Conservation (phyloP, 495 filamentous ascomycete genomes). For the Acidiella bohemica region DNA sequence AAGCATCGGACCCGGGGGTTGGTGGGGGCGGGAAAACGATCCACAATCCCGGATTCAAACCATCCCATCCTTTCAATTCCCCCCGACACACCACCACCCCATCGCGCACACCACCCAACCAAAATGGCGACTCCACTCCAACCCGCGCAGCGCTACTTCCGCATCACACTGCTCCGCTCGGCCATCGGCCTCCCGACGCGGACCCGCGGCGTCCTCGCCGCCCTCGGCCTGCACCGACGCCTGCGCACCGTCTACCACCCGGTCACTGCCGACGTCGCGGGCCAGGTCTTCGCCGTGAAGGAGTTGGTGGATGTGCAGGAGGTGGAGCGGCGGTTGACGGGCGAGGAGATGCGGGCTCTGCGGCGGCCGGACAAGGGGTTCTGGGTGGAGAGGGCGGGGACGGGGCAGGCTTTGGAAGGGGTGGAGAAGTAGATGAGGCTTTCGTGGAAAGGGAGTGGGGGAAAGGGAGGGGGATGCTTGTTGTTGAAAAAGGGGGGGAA, state of each 20-base stretch:
- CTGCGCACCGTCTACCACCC: slow-evolving; percentile 85
- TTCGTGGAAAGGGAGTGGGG: too few relatives aligned
- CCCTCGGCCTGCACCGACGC: slow-evolving; percentile 79
- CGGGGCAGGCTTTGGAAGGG: not conserved
- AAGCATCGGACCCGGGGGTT: too few relatives aligned
- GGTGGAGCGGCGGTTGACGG: slow-evolving; percentile 56
- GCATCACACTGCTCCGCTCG: slow-evolving; percentile 84
- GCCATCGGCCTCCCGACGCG: slow-evolving; percentile 82
- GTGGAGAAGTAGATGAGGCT: too few relatives aligned
- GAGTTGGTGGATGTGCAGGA: slow-evolving; percentile 82
- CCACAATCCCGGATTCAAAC: too few relatives aligned
- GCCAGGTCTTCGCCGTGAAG: slow-evolving; percentile 96
- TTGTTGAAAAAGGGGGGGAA: too few relatives aligned
- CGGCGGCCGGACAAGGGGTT: slow-evolving; percentile 74
- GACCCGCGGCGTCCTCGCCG: slow-evolving; percentile 68
- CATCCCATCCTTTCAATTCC: not conserved
- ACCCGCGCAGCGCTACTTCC: slow-evolving; percentile 48
- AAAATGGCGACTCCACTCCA: slow-evolving; percentile 23
- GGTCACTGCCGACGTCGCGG: slow-evolving; percentile 68
- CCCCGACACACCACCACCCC: not conserved
- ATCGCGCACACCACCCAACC: not conserved
- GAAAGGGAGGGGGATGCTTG: too few relatives aligned
- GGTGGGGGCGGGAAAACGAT: too few relatives aligned
- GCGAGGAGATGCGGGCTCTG: slow-evolving; percentile 57
- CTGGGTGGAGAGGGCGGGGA: slow-evolving; percentile 53